phyloP scores from a whole-genome alignment of 768 basidiomycete genomes.

The Lentinula sp. region DNA sequence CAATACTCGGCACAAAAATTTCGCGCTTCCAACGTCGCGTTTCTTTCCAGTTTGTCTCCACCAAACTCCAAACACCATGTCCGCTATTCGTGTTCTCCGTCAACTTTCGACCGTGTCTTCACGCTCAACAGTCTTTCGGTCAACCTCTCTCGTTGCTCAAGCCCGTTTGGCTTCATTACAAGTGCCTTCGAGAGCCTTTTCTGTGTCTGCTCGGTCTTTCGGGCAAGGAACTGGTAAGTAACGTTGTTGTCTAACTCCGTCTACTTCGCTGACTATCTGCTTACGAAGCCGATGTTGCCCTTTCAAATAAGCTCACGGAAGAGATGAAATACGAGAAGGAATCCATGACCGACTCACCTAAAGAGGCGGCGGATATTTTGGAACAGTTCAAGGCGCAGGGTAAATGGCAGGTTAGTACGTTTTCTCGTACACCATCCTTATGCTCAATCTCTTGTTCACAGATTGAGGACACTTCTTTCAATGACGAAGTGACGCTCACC shows the following conservation, averaged over 20 bases:
- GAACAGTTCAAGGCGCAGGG: constrained; percentile 66
- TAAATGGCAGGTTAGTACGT: constrained; percentile 70
- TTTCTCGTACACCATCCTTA: neutral
- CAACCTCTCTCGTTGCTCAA: constrained; percentile 19
- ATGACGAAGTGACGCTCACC: constrained; percentile 78
- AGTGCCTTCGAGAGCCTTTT: constrained; percentile 34
- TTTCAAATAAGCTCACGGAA: constrained; percentile 69
- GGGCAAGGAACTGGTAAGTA: constrained; percentile 42
- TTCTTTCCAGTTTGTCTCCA: neutral
- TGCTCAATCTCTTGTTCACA: constrained; percentile 19
- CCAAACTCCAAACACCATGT: constrained; percentile 36
- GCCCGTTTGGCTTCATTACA: constrained; percentile 21
- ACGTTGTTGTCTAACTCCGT: constrained; percentile 10
- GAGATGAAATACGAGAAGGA: constrained; percentile 88
- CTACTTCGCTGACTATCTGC: constrained; percentile 1
- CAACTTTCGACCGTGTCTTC: constrained; percentile 40
- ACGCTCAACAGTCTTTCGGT: constrained; percentile 22
- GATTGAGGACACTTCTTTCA: constrained; percentile 65
- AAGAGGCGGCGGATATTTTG: constrained; percentile 75
- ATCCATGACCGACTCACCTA: constrained; percentile 26
- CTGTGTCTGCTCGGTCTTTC: constrained; percentile 34
- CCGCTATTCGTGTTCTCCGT: constrained; percentile 56
- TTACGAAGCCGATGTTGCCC: constrained; percentile 58
- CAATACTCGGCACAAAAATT: neutral
- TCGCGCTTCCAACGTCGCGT: neutral